Percentiles rank a stretch among this genome's conserved stretches.
phyloP scores from a whole-genome alignment of 2,329 filamentous ascomycete genomes.

The Calonectria leucothoes region DNA sequence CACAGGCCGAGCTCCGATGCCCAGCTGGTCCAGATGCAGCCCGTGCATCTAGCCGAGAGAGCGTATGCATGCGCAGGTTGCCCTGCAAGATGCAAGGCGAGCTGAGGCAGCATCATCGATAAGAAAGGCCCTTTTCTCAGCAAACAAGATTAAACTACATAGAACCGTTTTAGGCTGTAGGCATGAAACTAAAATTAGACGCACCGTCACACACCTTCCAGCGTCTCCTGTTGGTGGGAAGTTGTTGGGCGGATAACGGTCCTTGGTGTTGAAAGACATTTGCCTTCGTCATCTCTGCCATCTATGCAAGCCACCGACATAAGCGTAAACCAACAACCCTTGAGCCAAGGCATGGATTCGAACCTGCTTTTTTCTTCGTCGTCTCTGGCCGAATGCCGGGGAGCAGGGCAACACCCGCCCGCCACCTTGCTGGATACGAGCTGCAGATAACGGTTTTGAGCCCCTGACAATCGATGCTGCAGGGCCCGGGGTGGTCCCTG shows the following conservation, averaged over 20 bases:
- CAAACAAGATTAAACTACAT: background rate
- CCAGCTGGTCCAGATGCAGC: background rate
- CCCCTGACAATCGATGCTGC: background rate
- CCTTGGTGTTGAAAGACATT: background rate
- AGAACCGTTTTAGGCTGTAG: background rate
- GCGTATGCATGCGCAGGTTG: background rate
- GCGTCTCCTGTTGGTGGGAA: conserved; percentile 3
- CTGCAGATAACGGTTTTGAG: conserved; percentile 5
- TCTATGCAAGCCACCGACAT: background rate
- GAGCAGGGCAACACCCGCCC: background rate
- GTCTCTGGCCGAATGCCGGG: background rate
- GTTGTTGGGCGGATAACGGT: background rate
- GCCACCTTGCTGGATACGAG: background rate
- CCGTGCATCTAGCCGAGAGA: conserved; percentile 4
- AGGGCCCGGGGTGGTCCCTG: background rate
- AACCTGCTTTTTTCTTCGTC: too few species aligned
- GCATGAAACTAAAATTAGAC: background rate
- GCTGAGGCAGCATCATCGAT: conserved; percentile 6
- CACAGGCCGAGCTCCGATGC: background rate
- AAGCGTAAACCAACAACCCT: background rate
- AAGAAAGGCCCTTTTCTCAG: background rate
- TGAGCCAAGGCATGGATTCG: background rate
- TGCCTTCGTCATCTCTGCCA: background rate
- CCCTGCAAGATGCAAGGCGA: background rate
- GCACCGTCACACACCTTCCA: background rate